Percentiles rank a stretch among this genome's conserved stretches.
phyloP scores from a whole-genome alignment of 371 early-diverging fungal genomes.

The Apophysomyces elegans region DNA sequence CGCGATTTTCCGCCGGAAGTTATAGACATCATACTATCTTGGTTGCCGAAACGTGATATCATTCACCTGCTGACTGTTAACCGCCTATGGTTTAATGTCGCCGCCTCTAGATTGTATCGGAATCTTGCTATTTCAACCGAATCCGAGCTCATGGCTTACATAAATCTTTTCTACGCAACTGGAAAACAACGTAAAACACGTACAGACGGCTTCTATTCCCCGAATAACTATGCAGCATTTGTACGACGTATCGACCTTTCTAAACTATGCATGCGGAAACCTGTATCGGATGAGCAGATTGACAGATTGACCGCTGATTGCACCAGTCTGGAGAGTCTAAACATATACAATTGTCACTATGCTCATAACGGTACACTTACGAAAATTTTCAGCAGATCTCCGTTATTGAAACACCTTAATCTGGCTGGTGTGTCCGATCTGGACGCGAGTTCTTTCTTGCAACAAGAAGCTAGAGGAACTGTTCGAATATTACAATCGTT shows the following conservation, averaged over 20 bases:
- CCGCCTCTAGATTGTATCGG: neutral
- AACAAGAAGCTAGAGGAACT: neutral
- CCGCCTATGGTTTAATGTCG: neutral
- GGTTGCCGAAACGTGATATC: neutral
- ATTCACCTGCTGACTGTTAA: neutral
- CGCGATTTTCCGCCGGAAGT: neutral
- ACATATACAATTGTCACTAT: neutral
- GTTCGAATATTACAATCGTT: neutral
- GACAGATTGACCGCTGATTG: slow-evolving; percentile 2
- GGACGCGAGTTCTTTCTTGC: neutral
- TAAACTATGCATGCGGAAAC: neutral
- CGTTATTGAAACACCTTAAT: neutral
- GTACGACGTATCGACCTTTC: neutral
- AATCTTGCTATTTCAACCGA: neutral
- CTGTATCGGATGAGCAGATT: neutral
- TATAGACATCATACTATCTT: neutral
- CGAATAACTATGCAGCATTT: neutral
- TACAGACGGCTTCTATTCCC: neutral
- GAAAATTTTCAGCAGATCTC: neutral
- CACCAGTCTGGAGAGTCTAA: neutral
- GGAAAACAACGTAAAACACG: neutral
- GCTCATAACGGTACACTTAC: neutral
- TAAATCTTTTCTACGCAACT: neutral
- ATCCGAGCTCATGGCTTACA: neutral
- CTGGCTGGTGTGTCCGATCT: neutral